Conservation (phyloP, 1,284 basidiomycete species). For the Erythrobasidium hasegawianum region DNA sequence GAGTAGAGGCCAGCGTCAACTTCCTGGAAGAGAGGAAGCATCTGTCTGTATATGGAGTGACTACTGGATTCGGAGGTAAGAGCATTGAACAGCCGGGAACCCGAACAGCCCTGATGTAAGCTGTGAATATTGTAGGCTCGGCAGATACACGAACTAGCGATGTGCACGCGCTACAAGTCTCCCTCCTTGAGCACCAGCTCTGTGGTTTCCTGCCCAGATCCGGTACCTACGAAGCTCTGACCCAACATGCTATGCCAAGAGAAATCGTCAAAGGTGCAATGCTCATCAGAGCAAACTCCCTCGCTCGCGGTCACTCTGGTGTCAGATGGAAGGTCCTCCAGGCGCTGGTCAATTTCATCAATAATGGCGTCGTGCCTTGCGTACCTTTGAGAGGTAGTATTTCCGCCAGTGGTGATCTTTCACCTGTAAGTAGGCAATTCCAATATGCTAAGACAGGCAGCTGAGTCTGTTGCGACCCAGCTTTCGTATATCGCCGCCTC, state of each 20-base stretch:
- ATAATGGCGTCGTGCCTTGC: conserved; percentile 69
- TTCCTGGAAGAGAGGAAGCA: conserved; percentile 42
- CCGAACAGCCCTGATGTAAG: not conserved
- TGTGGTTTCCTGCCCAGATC: conserved; percentile 60
- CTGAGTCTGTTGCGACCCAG: conserved; percentile 62
- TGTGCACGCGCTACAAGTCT: conserved; percentile 64
- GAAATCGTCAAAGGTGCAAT: conserved; percentile 86
- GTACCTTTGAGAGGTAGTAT: conserved; percentile 80
- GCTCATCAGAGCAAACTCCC: conserved; percentile 77
- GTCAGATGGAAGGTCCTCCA: conserved; percentile 75
- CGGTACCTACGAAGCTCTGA: conserved; percentile 45
- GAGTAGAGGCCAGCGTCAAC: conserved; percentile 56
- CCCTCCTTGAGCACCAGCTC: conserved; percentile 69
- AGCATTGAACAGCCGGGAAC: conserved; percentile 41
- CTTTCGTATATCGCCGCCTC: conserved; percentile 77
- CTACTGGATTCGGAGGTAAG: conserved; percentile 72
- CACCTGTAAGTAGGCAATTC: conserved; percentile 42
- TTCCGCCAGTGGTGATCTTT: conserved; percentile 64
- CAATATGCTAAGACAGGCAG: not conserved
- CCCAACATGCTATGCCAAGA: conserved; percentile 66
- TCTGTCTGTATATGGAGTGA: conserved; percentile 63
- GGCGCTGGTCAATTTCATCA: conserved; percentile 69
- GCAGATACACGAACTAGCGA: conserved; percentile 57
- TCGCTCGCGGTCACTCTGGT: conserved; percentile 72
- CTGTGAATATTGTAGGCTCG: conserved; percentile 31